Percentiles rank a stretch among this genome's conserved stretches.
Evolutionary conservation across 1,284 basidiomycete genomes (phyloP).

Genomic region (Ustilago xerochloae): DNA sequence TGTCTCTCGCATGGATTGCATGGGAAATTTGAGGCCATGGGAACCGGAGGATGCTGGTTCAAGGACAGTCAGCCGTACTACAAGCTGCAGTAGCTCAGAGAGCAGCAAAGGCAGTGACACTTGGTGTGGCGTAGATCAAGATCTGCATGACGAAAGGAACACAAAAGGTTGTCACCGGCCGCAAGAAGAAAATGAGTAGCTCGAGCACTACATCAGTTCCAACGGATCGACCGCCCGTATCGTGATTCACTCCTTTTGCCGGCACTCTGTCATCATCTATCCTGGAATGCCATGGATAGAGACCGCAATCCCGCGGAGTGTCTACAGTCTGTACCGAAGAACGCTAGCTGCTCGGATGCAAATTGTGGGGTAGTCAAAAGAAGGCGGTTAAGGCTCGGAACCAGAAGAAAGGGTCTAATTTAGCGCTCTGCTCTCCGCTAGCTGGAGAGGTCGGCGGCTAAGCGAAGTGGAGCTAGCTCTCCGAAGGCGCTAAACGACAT

Average conservation of each 20-base stretch:
- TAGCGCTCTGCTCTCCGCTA: not conserved
- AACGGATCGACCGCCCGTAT: not conserved
- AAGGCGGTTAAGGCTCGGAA: not conserved
- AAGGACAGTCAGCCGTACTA: no score
- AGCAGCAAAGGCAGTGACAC: not conserved
- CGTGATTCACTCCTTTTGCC: no score
- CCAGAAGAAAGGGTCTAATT: conserved; percentile 1
- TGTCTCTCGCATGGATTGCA: not conserved
- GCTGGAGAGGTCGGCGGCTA: not conserved
- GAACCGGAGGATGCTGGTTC: no score
- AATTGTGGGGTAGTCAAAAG: not conserved
- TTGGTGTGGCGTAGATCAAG: not conserved
- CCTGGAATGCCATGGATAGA: not conserved
- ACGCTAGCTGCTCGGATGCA: not conserved
- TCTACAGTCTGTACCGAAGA: not conserved
- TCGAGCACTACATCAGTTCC: no score
- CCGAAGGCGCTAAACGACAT: not conserved
- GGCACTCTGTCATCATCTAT: not conserved
- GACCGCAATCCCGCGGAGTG: not conserved
- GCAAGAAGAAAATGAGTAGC: not conserved
- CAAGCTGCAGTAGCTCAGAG: not conserved
- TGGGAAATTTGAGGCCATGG: not conserved
- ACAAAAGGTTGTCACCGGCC: not conserved
- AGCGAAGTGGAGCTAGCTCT: not conserved
- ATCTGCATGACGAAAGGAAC: not conserved